Evolutionary conservation across 2,329 filamentous ascomycete genomes (phyloP), one percentile per base, ranked within the genome.

Genomic region (Aspergillus candidus): DNA sequence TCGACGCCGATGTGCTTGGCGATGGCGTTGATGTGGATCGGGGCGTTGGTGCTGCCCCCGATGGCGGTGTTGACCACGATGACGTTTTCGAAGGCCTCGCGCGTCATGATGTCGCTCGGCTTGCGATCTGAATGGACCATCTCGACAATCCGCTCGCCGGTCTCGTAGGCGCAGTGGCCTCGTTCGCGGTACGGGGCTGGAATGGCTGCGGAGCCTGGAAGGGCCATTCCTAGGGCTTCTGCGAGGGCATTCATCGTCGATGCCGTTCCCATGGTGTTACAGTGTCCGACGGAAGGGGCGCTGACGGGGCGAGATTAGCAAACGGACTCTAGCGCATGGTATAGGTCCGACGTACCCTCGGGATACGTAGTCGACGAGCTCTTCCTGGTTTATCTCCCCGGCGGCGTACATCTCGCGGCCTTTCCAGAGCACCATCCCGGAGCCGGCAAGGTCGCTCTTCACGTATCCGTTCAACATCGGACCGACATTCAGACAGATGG

Each of bases 41-140:
- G 75, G 0, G 76, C 75, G 48, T 79, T 79, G 4, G 76, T 78
- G 49, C 72, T 76, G 11, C 76, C 76, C 18, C 76, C 76, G 41
- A 79, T 76, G 14, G 76, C 75, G 2, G 73, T 75, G 48, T 77
- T 78, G 34, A 68, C 69, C 5, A 73, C 72, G 22, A 79, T 75
- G 6, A 73, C 75, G 47, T 79, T 79, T 59, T 79, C 75, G 44
- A 79, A 79, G 1, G 76, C 74, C 44, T 72, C 58, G 3, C 74
- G 65, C 1, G 75, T 78, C 70, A 79, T 70, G 53, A 79, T 73
- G 46, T 79, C 75, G 49, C 69, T 74, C 3, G 76, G 76, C 47
- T 72, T 74, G 27, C 69, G 63, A 53, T 77, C 71, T 18, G 63
- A 56, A 18, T 66, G 58, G 4, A 76, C 71, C 72, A 76, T 75